phyloP scores from a whole-genome alignment of 78 protist species.

The Ministeria vibrans region DNA sequence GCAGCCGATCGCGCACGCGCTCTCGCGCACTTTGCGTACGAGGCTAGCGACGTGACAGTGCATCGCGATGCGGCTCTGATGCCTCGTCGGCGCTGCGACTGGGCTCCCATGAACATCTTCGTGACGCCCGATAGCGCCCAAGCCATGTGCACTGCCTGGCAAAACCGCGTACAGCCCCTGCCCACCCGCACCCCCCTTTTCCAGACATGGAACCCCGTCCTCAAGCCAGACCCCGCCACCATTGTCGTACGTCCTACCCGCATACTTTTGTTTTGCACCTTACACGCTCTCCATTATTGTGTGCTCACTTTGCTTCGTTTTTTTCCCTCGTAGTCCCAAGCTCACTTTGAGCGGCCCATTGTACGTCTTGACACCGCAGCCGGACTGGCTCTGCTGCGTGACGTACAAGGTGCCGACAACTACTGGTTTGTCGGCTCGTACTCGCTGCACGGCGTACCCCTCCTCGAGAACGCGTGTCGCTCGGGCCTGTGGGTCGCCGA shows the following conservation, averaged over 20 bases:
- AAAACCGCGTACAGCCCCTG: background rate
- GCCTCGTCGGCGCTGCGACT: constrained; percentile 3
- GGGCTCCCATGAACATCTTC: constrained; percentile 27
- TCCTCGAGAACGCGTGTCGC: constrained; percentile 24
- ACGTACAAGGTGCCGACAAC: constrained; percentile 4
- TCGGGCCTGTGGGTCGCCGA: constrained; percentile 22
- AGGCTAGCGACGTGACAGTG: background rate
- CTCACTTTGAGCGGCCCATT: constrained; percentile 21
- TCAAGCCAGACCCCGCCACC: background rate
- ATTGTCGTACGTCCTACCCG: background rate
- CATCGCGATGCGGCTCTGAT: constrained; percentile 16
- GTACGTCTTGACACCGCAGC: constrained; percentile 8
- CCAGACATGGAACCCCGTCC: constrained; percentile 36
- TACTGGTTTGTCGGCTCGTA: constrained; percentile 31
- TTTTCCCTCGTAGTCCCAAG: background rate
- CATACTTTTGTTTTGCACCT: background rate
- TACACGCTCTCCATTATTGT: background rate
- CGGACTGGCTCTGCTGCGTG: background rate
- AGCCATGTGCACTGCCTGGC: background rate
- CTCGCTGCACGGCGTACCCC: constrained; percentile 22
- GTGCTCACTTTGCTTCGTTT: background rate
- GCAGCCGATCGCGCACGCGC: background rate
- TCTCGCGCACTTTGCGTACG: background rate
- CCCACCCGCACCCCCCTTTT: background rate
- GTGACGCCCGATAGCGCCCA: background rate